Base-by-base conservation (phyloP, 495 filamentous ascomycete genomes). In the Apodospora peruviana region DNA sequence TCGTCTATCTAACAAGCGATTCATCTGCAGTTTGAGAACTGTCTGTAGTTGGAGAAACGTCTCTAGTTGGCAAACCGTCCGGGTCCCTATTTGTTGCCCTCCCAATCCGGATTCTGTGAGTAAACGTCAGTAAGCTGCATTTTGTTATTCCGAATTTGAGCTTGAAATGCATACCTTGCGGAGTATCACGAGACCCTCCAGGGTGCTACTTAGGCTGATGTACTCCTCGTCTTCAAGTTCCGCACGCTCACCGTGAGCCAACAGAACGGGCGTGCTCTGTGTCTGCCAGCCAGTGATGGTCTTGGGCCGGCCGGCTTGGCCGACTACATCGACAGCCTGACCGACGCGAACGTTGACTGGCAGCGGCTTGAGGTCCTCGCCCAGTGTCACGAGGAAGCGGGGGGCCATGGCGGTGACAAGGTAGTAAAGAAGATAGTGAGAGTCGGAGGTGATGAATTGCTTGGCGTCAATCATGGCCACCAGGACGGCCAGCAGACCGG, bases 281-380 rank as follows among this genome's bases (percentile, higher is more conserved):
- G 93, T 99, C 72, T 99, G 93, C 93, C 93, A 99, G 34, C 93
- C 93, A 14, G 93, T 99, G 56, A 99, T 99, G 3, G 94, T 96
- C 83, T 96, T 99, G 41, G 93, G 93, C 53, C 91, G 78, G 50
- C 93, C 93, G 1, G 94, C 93, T 68, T 97, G 93, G 39, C 93
- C 93, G 34, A 99, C 93, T 42, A 97, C 90, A 68, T 99, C 93
- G 25, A 99, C 93, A 40, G 93, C 93, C 68, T 99, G 93, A 62
- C 93, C 93, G 22, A 99, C 91, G 19, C 93, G 84, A 12, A 99
- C 93, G 59, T 95, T 97, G 57, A 97, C 94, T 19, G 86, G 90
- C 37, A 99, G 71, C 11, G 93, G 94, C 68, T 96, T 87, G 25
- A 97, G 75, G 49, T 96, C 77, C 73, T 99, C 93, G 58, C 96